Conservation (phyloP, 2,329 filamentous ascomycete genomes). For the Colletotrichum sp. region DNA sequence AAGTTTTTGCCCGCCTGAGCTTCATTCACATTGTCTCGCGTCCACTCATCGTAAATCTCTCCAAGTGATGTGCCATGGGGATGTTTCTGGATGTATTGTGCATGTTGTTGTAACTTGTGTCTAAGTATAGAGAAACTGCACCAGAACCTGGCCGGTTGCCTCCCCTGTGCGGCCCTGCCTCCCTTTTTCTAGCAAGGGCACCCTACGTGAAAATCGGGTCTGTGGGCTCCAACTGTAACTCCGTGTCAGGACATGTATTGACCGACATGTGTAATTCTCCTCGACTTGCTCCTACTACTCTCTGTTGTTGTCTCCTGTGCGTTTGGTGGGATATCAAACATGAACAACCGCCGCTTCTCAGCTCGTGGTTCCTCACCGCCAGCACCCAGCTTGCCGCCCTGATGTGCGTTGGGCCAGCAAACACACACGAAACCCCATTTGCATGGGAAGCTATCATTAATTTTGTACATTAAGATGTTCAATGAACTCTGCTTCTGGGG, state of each 20-base stretch:
- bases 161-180: background rate
- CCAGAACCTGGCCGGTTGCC: background rate
- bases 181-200: background rate
- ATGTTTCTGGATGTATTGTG: background rate
- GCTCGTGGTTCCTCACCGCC: background rate
- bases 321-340: conserved; percentile 15
- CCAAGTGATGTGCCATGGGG: background rate
- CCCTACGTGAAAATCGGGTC: background rate
- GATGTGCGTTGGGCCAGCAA: conserved; percentile 21
- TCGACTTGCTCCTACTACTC: background rate
- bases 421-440: conserved; percentile 18
- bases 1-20: conserved; percentile 21
- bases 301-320: background rate
- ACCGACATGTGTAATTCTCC: background rate
- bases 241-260: background rate
- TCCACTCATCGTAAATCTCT: background rate
- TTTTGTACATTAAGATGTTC: conserved; percentile 23
- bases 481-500: conserved; percentile 19
- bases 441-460: conserved; percentile 18
- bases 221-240: background rate
- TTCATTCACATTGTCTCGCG: background rate
- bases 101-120: background rate
- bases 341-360: background rate
- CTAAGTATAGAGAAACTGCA: background rate
- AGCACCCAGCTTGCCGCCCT: conserved; percentile 5